Evolutionary conservation across 2,329 filamentous ascomycete genomes (phyloP).

Genomic region (Sarocladium oryzae): DNA sequence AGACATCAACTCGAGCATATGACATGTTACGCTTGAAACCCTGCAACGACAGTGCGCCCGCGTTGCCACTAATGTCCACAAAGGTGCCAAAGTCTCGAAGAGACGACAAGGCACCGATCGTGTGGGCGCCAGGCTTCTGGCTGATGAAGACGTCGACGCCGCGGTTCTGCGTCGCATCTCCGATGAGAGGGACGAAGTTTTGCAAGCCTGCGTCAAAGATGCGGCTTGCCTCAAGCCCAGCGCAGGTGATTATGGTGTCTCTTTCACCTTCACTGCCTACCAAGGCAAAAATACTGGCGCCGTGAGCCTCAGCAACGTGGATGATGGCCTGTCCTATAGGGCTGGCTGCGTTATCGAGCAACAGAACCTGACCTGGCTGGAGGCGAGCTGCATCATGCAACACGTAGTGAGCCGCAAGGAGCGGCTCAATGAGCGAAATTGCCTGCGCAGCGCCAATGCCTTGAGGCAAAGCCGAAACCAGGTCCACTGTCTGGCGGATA

Average conservation of each 20-base stretch:
- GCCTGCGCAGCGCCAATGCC: too few species aligned
- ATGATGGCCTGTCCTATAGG: constrained; percentile 15
- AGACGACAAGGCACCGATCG: background rate
- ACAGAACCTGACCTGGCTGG: too few species aligned
- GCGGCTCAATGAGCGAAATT: too few species aligned
- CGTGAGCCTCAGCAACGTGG: constrained; percentile 13
- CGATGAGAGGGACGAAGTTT: background rate
- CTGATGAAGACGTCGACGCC: constrained; percentile 10
- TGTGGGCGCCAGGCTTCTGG: constrained; percentile 5
- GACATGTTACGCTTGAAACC: constrained; percentile 1
- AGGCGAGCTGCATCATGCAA: too few species aligned
- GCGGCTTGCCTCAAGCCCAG: constrained; percentile 5
- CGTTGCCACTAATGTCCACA: constrained; percentile 2
- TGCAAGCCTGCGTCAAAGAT: constrained; percentile 9
- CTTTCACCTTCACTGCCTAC: constrained; percentile 7
- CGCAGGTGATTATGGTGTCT: background rate
- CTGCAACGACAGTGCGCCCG: background rate
- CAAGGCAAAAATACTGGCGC: constrained; percentile 14
- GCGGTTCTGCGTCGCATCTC: background rate
- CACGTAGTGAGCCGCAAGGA: too few species aligned
- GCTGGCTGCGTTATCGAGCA: constrained; percentile 15
- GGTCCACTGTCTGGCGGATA: too few species aligned
- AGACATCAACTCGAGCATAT: constrained; percentile 5
- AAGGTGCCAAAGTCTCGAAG: constrained; percentile 10
- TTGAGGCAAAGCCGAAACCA: too few species aligned